phyloP scores from a whole-genome alignment of 352 stramenopile genomes.

The Saprolegnia diclina region DNA sequence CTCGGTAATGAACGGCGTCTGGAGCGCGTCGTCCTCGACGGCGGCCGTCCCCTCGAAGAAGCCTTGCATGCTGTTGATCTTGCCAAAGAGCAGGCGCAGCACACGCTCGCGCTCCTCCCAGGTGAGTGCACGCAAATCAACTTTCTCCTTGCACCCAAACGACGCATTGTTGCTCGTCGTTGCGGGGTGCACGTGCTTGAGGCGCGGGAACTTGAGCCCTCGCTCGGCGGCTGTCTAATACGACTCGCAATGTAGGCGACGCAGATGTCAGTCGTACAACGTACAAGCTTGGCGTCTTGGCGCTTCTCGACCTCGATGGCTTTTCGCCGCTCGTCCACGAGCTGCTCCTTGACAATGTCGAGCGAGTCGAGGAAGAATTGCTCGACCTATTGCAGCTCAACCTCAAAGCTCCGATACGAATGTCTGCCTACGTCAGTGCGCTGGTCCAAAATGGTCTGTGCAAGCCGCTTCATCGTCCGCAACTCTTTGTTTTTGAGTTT shows the following conservation, averaged over 20 bases:
- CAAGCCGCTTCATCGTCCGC: slow-evolving; percentile 77
- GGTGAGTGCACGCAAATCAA: slow-evolving; percentile 83
- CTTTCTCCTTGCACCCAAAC: slow-evolving; percentile 49
- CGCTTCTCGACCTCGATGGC: slow-evolving; percentile 30
- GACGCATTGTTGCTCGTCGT: not conserved
- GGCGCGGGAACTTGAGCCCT: slow-evolving; percentile 27
- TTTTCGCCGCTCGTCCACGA: slow-evolving; percentile 44
- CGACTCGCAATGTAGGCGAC: not conserved
- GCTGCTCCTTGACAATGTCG: slow-evolving; percentile 78
- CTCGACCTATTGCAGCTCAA: slow-evolving; percentile 36
- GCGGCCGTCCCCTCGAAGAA: slow-evolving; percentile 19
- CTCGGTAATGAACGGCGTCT: slow-evolving; percentile 23
- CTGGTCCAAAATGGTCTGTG: slow-evolving; percentile 88
- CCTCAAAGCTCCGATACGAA: not conserved
- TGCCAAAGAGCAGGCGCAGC: slow-evolving; percentile 89
- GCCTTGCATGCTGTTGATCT: slow-evolving; percentile 85
- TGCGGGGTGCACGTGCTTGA: not conserved
- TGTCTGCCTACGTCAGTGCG: slow-evolving; percentile 64
- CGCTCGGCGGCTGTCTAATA: slow-evolving; percentile 23
- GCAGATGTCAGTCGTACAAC: not conserved
- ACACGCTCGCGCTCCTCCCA: slow-evolving; percentile 90
- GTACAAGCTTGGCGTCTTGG: slow-evolving; percentile 43
- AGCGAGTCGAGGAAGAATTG: slow-evolving; percentile 92
- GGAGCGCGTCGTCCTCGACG: not conserved
- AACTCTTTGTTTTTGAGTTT: slow-evolving; percentile 92